Evolutionary conservation across 768 basidiomycete species (phyloP), one percentile per base, ranked within the genome.

Genomic region (Pleurotus citrinopileatus): DNA sequence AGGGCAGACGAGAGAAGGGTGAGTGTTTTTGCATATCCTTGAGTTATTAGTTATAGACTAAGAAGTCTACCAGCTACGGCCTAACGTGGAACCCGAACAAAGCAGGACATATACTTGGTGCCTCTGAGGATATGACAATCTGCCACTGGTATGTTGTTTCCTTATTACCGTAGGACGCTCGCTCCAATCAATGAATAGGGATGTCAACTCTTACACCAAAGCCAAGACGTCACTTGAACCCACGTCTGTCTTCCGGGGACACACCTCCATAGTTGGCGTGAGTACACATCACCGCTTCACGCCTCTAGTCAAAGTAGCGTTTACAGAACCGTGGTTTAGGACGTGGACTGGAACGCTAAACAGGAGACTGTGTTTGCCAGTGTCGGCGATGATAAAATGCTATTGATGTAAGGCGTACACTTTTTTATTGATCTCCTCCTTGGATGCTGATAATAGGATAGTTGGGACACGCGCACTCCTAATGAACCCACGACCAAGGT

Each of bases 1-100:
- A 42, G 97, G 97, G 1, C 96, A 98, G 70, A 85, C 78, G 25
- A 87, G 87, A 62, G 97, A 98, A 74, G 97, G 97, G 92, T 95
- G 61, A 57, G 87, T 77, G 9, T 22, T 32, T 42, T 8, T 48
- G n/a, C n/a, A n/a, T 22, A 52, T 29, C 29, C 42, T 15, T 32
- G 25, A 0, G 53, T 36, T 52, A 45, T 17, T 40, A 27, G 48
- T 57, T 12, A 40, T 19, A n/a, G 38, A 47, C 12, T 27, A 15
- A 37, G 8, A n/a, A 44, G 10, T n/a, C 10, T 55, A 22, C 9
- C 57, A 95, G 94, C 25, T 99, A 93, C 65, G 97, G 97, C 2
- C 70, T 99, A 42, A 86, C 91, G 19, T 99, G 97, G 97, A 97
- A 83, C 73, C 87, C 92, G 4, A 66, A 80, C 34, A 94, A 89